Conservation (phyloP, 441 rosid genomes). For the Kokia cookei region DNA sequence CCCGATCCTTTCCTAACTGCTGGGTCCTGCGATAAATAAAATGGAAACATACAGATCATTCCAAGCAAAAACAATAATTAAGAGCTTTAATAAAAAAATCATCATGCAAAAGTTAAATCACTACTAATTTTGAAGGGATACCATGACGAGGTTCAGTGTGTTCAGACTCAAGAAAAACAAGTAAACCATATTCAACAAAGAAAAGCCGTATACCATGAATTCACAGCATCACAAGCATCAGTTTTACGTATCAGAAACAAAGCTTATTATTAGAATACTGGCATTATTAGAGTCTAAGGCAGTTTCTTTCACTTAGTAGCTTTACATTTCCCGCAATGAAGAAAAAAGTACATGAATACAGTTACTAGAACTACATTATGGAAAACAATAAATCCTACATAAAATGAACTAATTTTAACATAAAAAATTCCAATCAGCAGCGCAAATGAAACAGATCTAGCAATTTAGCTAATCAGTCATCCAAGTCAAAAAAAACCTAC, state of each 20-base stretch:
- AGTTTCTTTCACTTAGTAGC: background rate
- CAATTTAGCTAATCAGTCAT: background rate
- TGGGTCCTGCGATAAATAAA: constrained; percentile 29
- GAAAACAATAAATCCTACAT: background rate
- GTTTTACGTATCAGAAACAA: background rate
- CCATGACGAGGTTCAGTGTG: background rate
- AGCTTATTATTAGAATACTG: background rate
- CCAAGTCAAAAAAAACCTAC: background rate
- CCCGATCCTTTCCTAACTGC: constrained; percentile 25
- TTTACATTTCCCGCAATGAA: background rate
- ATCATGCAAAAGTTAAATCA: background rate
- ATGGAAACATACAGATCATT: background rate
- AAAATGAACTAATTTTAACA: background rate
- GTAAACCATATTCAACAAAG: background rate
- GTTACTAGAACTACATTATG: background rate
- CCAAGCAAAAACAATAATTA: background rate
- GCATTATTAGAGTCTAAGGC: background rate
- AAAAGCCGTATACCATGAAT: background rate
- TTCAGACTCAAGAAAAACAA: background rate
- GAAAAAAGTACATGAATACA: background rate
- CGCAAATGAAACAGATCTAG: constrained; percentile 16
- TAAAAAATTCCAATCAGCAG: background rate
- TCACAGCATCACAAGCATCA: background rate
- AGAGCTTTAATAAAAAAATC: background rate
- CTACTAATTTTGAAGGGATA: background rate